Percentiles rank a stretch among this genome's conserved stretches.
Evolutionary conservation across 2,329 filamentous ascomycete species (phyloP).

Genomic region (Ophiostoma perfectum): DNA sequence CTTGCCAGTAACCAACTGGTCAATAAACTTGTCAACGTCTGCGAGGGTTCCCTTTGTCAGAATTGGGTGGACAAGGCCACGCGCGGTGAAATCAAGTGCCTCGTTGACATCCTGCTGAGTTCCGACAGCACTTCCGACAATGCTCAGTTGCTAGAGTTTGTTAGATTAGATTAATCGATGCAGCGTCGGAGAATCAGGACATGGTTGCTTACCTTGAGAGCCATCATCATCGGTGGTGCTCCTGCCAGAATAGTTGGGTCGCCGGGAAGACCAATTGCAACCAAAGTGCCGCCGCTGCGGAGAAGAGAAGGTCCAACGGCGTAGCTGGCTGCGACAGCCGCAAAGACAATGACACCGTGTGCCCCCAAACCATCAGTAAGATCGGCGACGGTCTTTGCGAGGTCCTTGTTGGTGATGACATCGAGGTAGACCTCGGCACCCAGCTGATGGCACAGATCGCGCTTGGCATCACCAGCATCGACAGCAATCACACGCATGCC

Average conservation of each 20-base stretch:
- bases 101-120: conserved; percentile 23
- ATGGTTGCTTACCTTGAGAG: conserved; percentile 17
- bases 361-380: conserved; percentile 21
- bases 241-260: conserved; percentile 44
- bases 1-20: conserved; percentile 14
- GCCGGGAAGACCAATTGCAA: conserved; percentile 83
- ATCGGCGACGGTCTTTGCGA: conserved; percentile 7
- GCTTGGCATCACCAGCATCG: conserved; percentile 46
- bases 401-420: conserved; percentile 39
- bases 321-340: conserved; percentile 85
- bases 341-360: conserved; percentile 44
- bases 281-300: conserved; percentile 70
- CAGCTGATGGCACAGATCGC: conserved; percentile 41
- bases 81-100: conserved; percentile 23
- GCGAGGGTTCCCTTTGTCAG: conserved; percentile 24
- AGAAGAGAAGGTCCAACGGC: conserved; percentile 87
- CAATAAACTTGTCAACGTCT: conserved; percentile 24
- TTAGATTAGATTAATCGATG: background rate
- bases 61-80: conserved; percentile 23
- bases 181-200: background rate
- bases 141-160: conserved; percentile 17
- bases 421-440: conserved; percentile 54
- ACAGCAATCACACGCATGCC: conserved; percentile 52
- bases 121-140: conserved; percentile 24
- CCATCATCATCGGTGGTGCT: conserved; percentile 21